Percentiles rank a stretch among this genome's conserved stretches.
phyloP scores from a whole-genome alignment of 768 basidiomycete genomes.

The Mrakia gelida region DNA sequence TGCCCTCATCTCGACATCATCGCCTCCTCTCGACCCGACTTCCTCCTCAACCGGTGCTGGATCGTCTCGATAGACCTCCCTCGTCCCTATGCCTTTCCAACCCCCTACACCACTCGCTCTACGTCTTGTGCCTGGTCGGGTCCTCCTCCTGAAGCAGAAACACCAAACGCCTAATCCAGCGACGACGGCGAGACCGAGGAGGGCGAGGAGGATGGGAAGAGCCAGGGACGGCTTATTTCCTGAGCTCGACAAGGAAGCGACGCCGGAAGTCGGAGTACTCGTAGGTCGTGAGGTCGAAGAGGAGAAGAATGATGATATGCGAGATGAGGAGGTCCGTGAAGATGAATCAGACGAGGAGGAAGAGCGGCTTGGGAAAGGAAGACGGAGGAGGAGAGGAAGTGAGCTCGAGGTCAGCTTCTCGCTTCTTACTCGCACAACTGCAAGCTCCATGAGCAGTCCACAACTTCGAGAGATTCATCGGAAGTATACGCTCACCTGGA shows the following conservation, averaged over 20 bases:
- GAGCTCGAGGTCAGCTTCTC: neutral
- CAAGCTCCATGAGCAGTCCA: neutral
- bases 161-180: neutral
- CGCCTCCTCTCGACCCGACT: neutral
- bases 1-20: neutral
- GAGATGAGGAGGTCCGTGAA: neutral
- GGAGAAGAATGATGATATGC: neutral
- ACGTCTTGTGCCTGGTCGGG: neutral
- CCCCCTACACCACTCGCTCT: neutral
- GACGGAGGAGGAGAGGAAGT: neutral
- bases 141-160: neutral
- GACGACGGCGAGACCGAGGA: neutral
- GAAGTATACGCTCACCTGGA: neutral
- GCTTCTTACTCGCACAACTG: neutral
- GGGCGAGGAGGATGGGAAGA: neutral
- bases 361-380: neutral
- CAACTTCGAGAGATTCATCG: neutral
- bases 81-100: neutral
- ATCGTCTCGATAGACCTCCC: neutral
- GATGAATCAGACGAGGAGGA: neutral
- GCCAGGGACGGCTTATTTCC: neutral
- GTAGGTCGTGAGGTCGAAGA: neutral
- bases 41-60: neutral
- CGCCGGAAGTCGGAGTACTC: neutral
- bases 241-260: neutral